phyloP scores from a whole-genome alignment of 2,329 filamentous ascomycete genomes.

The Cadophora sp. region DNA sequence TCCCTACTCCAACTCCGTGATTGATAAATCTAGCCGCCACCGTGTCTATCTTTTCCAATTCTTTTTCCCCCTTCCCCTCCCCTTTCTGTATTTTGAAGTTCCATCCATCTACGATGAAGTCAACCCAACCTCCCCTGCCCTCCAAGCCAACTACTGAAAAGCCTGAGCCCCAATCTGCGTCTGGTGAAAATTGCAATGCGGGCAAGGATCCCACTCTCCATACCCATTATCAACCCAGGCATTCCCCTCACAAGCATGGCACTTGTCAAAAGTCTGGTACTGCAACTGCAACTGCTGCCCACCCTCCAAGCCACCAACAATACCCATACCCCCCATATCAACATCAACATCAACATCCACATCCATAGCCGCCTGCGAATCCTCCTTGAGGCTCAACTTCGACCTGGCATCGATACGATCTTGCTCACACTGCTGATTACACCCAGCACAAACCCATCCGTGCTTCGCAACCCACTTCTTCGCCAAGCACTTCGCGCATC shows the following conservation, averaged over 20 bases:
- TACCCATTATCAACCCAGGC: slow-evolving; percentile 14
- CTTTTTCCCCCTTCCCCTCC: too few species aligned
- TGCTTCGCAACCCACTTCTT: slow-evolving; percentile 30
- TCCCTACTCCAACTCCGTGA: slow-evolving; percentile 33
- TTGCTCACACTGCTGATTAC: slow-evolving; percentile 38
- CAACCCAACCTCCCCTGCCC: background rate
- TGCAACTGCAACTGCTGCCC: background rate
- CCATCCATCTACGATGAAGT: background rate
- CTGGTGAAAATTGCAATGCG: background rate
- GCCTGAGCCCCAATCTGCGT: background rate
- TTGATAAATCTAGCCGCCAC: slow-evolving; percentile 1
- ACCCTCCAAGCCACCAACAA: background rate
- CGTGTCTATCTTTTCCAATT: background rate
- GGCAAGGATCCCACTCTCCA: slow-evolving; percentile 19
- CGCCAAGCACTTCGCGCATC: slow-evolving; percentile 41
- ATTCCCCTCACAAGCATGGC: background rate
- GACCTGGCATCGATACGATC: slow-evolving; percentile 29
- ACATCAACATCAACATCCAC: too few species aligned
- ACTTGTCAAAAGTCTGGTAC: background rate
- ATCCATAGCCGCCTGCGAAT: background rate
- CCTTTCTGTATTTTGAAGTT: background rate
- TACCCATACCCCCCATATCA: too few species aligned
- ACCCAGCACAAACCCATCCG: slow-evolving; percentile 36
- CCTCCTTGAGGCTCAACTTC: background rate
- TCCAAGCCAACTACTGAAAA: background rate